A percentile compares a stretch with the other conserved stretches of the same genome.
Conservation (phyloP, 768 basidiomycete species). For the Kwoniella shandongensis region DNA sequence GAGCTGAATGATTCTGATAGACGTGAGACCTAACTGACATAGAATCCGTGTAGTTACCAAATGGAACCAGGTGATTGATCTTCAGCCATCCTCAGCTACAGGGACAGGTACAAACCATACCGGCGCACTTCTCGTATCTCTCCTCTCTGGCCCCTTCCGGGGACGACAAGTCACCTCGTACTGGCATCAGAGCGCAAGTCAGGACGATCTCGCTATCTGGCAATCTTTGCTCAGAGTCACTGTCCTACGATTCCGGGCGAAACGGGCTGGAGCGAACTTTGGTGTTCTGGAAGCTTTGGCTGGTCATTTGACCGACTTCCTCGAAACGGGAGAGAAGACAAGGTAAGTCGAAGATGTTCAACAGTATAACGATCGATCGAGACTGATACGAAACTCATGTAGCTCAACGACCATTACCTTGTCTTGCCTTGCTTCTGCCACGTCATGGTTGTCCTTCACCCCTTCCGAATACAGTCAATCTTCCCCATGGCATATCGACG, state of each 20-base stretch:
- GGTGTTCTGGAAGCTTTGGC: slow-evolving; percentile 43
- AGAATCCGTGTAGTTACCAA: slow-evolving; percentile 13
- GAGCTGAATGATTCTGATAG: not conserved
- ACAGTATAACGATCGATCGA: not conserved
- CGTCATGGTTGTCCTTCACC: slow-evolving; percentile 26
- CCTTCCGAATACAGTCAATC: slow-evolving; percentile 7
- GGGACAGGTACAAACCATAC: slow-evolving; percentile 40
- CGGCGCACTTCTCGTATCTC: slow-evolving; percentile 38
- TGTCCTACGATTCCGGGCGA: slow-evolving; percentile 38
- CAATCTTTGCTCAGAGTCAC: slow-evolving; percentile 30
- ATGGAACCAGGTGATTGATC: slow-evolving; percentile 33
- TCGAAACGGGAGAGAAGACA: slow-evolving; percentile 28
- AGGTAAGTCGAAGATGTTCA: slow-evolving; percentile 12
- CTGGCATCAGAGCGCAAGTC: slow-evolving; percentile 32
- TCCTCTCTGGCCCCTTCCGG: slow-evolving; percentile 44
- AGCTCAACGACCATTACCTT: slow-evolving; percentile 39
- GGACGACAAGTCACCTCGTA: slow-evolving; percentile 24
- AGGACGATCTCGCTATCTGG: slow-evolving; percentile 36
- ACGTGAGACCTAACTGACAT: not conserved
- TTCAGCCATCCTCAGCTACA: slow-evolving; percentile 27
- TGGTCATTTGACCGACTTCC: slow-evolving; percentile 34
- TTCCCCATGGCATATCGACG: slow-evolving; percentile 26
- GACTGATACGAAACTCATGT: too few species aligned
- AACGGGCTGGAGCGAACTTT: slow-evolving; percentile 37
- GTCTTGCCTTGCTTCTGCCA: slow-evolving; percentile 35